These are phyloP conservation scores for Penicillium coprophilum DNA, from an alignment of 495 filamentous ascomycete species.

Conservation along the genomic window DNA sequence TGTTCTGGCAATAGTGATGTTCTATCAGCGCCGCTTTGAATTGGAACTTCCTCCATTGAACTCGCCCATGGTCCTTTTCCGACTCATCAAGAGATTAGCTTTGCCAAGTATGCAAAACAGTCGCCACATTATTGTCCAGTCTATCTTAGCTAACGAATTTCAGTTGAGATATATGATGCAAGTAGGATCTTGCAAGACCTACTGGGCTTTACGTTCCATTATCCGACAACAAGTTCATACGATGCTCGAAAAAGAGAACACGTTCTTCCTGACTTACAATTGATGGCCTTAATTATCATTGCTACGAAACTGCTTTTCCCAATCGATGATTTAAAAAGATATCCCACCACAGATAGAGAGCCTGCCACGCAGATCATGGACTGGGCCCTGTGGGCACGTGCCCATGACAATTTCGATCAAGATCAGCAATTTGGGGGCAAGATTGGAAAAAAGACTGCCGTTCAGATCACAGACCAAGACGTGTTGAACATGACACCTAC, in stretches of 20 bases:
- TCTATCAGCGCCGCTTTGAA: slow-evolving; percentile 64
- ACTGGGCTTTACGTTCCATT: slow-evolving; percentile 57
- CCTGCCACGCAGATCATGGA: slow-evolving; percentile 61
- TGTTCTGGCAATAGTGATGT: slow-evolving; percentile 58
- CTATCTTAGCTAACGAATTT: slow-evolving; percentile 14
- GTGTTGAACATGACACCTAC: slow-evolving; percentile 64
- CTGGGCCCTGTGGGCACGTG: slow-evolving; percentile 69
- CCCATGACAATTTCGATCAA: slow-evolving; percentile 46
- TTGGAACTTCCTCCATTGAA: slow-evolving; percentile 75
- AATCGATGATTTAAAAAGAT: slow-evolving; percentile 61
- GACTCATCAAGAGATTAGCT: slow-evolving; percentile 69
- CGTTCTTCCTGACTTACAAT: slow-evolving; percentile 67
- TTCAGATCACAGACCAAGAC: slow-evolving; percentile 62
- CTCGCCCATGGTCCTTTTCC: slow-evolving; percentile 60
- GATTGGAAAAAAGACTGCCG: slow-evolving; percentile 41
- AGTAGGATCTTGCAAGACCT: slow-evolving; percentile 58
- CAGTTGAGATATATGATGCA: slow-evolving; percentile 67
- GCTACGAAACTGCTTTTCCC: slow-evolving; percentile 77
- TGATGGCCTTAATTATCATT: slow-evolving; percentile 72
- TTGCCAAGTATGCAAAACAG: slow-evolving; percentile 65
- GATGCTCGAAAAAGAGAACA: slow-evolving; percentile 30
- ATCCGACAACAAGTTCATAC: slow-evolving; percentile 38
- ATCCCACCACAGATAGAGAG: slow-evolving; percentile 56
- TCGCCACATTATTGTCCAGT: not conserved
- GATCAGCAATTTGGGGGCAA: slow-evolving; percentile 24